A percentile compares a stretch with the other conserved stretches of the same genome.
Conservation (phyloP, 208 protist genomes). For the Trypanosomatidae sp. region DNA sequence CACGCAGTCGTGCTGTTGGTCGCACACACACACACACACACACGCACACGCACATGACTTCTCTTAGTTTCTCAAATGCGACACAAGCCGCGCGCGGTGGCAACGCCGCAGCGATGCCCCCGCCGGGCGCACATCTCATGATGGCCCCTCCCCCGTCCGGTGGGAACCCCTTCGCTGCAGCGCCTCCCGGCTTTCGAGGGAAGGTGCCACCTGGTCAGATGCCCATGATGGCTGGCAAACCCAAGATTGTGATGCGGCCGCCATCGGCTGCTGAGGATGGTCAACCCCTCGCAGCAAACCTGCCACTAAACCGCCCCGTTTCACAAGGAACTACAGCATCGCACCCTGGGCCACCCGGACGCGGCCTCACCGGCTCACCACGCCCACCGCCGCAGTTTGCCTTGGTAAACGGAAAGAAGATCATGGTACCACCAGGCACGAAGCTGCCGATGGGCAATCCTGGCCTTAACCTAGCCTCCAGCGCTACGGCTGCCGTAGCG, state of each 20-base stretch:
- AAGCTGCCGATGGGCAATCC: slow-evolving; percentile 1
- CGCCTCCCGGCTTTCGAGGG: slow-evolving; percentile 11
- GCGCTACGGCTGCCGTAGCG: background rate
- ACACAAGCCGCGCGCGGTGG: background rate
- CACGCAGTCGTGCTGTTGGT: background rate
- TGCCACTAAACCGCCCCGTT: slow-evolving; percentile 1
- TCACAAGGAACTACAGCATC: background rate
- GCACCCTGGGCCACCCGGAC: background rate
- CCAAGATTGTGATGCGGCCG: slow-evolving; percentile 6
- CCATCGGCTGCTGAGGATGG: background rate
- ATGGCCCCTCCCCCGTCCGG: background rate
- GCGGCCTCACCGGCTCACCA: background rate
- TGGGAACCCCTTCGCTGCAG: background rate
- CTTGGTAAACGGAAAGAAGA: slow-evolving; percentile 28
- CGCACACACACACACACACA: background rate
- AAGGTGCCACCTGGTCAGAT: slow-evolving; percentile 13
- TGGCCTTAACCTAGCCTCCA: background rate
- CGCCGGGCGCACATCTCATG: slow-evolving; percentile 9
- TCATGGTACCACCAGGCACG: slow-evolving; percentile 31
- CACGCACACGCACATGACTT: background rate
- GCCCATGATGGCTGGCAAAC: slow-evolving; percentile 9
- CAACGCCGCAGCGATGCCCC: background rate
- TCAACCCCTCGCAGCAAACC: background rate
- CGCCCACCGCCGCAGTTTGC: background rate
- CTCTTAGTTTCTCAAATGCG: background rate